phyloP scores from a whole-genome alignment of 148 eudicot species.

The Rhododendron kiyosumense region DNA sequence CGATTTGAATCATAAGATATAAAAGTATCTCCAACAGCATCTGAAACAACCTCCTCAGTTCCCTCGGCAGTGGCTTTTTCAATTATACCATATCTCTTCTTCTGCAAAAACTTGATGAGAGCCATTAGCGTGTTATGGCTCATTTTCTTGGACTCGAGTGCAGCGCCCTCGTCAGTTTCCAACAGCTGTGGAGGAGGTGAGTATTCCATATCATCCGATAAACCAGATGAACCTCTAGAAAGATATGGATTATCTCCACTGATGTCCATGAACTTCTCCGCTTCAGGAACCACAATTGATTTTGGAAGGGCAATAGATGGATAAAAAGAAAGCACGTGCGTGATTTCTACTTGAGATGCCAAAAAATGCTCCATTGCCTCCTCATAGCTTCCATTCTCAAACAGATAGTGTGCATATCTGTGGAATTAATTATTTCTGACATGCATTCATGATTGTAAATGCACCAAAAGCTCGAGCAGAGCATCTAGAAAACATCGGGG shows the following conservation, averaged over 20 bases:
- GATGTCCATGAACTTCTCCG: slow-evolving; percentile 68
- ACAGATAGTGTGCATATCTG: slow-evolving; percentile 93
- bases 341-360: slow-evolving; percentile 93
- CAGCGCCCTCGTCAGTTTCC: slow-evolving; percentile 56
- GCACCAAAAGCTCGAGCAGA: background rate
- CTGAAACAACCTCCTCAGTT: slow-evolving; percentile 88
- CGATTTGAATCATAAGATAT: slow-evolving; percentile 51
- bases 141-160: slow-evolving; percentile 81
- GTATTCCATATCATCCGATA: slow-evolving; percentile 89
- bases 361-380: slow-evolving; percentile 97
- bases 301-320: slow-evolving; percentile 81
- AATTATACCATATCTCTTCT: slow-evolving; percentile 66
- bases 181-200: slow-evolving; percentile 33
- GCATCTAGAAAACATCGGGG: background rate
- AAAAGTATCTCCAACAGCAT: slow-evolving; percentile 76
- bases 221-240: slow-evolving; percentile 70
- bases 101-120: slow-evolving; percentile 84
- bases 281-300: slow-evolving; percentile 62
- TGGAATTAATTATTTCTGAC: slow-evolving; percentile 6
- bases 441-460: background rate
- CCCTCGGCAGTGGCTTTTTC: slow-evolving; percentile 97
- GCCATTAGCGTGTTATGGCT: slow-evolving; percentile 96
- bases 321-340: slow-evolving; percentile 85
- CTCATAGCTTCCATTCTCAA: slow-evolving; percentile 95
- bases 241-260: slow-evolving; percentile 56